phyloP scores from a whole-genome alignment of 1,284 basidiomycete genomes.

The Farysia itapuensis region DNA sequence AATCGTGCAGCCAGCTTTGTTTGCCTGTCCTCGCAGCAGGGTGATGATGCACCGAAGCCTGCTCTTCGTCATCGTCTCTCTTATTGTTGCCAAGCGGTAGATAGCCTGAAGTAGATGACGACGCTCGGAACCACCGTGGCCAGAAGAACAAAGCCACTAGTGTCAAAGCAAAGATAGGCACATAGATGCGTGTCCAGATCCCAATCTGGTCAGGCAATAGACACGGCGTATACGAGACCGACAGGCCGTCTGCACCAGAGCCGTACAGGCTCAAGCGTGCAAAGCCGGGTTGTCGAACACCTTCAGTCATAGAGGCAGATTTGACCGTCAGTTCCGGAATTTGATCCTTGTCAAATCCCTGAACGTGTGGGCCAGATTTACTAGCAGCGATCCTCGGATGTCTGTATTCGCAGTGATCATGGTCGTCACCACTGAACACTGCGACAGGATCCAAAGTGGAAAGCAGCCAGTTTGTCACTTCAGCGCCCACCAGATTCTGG shows the following conservation, averaged over 20 bases:
- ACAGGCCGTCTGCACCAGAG: neutral
- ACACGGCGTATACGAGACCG: slow-evolving; percentile 40
- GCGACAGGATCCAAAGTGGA: slow-evolving; percentile 23
- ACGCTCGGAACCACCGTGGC: slow-evolving; percentile 1
- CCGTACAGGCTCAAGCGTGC: slow-evolving; percentile 37
- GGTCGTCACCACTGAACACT: slow-evolving; percentile 52
- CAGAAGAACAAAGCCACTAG: slow-evolving; percentile 8
- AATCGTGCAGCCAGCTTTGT: slow-evolving; percentile 13
- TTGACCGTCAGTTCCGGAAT: slow-evolving; percentile 51
- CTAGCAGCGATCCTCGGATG: slow-evolving; percentile 12
- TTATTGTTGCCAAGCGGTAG: slow-evolving; percentile 9
- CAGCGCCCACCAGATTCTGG: slow-evolving; percentile 38
- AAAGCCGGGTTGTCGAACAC: slow-evolving; percentile 44
- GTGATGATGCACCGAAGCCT: neutral
- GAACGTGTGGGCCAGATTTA: neutral
- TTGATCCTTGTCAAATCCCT: slow-evolving; percentile 18
- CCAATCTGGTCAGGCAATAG: slow-evolving; percentile 45
- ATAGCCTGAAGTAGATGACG: slow-evolving; percentile 2
- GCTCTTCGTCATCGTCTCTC: slow-evolving; percentile 18
- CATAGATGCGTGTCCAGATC: slow-evolving; percentile 41
- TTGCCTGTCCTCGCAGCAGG: no score
- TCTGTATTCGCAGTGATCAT: slow-evolving; percentile 50
- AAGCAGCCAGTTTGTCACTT: slow-evolving; percentile 38
- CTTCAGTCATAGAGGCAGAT: slow-evolving; percentile 49
- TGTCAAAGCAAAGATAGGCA: slow-evolving; percentile 24